Evolutionary conservation across 148 eudicot species (phyloP).

Genomic region (Vaccinium myrtillus): DNA sequence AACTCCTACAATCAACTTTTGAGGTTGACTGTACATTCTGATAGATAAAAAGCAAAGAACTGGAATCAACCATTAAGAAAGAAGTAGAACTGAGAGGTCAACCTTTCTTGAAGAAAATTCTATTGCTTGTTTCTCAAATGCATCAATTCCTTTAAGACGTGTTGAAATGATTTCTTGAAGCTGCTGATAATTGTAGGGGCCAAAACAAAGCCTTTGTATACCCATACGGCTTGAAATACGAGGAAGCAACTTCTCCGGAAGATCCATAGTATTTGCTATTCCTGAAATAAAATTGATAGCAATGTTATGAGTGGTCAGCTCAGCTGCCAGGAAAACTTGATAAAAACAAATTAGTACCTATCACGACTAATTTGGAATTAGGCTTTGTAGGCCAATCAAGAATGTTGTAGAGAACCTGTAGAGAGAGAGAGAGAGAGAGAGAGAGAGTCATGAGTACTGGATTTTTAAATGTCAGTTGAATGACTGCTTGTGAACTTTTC

Average conservation of each 20-base stretch:
- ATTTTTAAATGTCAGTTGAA: background rate
- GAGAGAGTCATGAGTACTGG: background rate
- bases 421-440: background rate
- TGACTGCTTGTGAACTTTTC: background rate
- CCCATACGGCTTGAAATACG: conserved; percentile 98
- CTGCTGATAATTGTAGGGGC: conserved; percentile 86
- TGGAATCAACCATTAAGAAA: background rate
- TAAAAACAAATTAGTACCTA: conserved; percentile 47
- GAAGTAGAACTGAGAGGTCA: conserved; percentile 9
- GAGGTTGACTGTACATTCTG: background rate
- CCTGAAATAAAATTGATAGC: conserved; percentile 43
- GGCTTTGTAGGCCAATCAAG: conserved; percentile 99
- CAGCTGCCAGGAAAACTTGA: conserved; percentile 10
- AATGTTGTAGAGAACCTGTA: conserved; percentile 95
- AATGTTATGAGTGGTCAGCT: background rate
- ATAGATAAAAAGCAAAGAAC: background rate
- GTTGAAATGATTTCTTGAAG: conserved; percentile 94
- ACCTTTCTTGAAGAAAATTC: conserved; percentile 98
- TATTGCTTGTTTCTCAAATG: conserved; percentile 90
- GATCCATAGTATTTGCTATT: conserved; percentile 98
- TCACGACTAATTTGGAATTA: conserved; percentile 82
- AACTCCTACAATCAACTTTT: conserved; percentile 8
- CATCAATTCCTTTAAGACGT: conserved; percentile 90
- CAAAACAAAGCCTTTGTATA: conserved; percentile 90
- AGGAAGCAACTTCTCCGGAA: conserved; percentile 99